Base-by-base conservation (phyloP, 2,329 filamentous ascomycete genomes). In the Chaetothyriales sp. region DNA sequence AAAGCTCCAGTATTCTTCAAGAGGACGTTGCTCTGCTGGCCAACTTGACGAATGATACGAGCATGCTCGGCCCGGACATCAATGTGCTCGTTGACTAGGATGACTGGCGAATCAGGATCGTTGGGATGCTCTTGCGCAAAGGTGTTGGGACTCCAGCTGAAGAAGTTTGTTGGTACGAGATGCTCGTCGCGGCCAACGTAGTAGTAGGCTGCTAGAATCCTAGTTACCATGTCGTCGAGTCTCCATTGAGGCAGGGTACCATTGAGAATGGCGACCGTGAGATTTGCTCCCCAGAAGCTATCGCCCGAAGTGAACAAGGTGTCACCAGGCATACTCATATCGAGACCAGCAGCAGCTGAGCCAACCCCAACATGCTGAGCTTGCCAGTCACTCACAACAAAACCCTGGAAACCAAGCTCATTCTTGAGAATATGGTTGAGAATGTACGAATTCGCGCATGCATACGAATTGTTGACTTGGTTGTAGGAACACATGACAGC, bases 281-380 rank as follows among this genome's bases (percentile, higher is more conserved):
- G 67, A 67, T 96, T 96, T 25, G 81, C 71, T 8, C 90, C 90
- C 84, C 85, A 95, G 72, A 74, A 93, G 18, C 81, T 83, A 48
- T 68, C 66, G 5, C 84, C 84, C 3, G 76, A 79, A 65, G 84
- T 79, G 69, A 95, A 94, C 18, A 69, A 57, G 1, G 84, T 84
- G 63, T 95, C 90, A 52, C 86, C 86, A 0, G 84, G 84, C 84
- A 90, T 90, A 1, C 80, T 80, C 84, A 88, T 86, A 64, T 90
- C 85, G 55, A 90, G 64, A 25, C 86, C 86, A 20, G 78, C 76
- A 55, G 83, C 72, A 20, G 84, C 79, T 48, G 75, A 74, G 8
- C 73, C 73, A 7, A 79, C 77, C 53, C 84, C 86, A 20, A 79
- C 78, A 66, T 89, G 83, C 61, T 88, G 84, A 2, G 83, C 86